phyloP scores from a whole-genome alignment of 768 basidiomycete species.

The Mycena metata region DNA sequence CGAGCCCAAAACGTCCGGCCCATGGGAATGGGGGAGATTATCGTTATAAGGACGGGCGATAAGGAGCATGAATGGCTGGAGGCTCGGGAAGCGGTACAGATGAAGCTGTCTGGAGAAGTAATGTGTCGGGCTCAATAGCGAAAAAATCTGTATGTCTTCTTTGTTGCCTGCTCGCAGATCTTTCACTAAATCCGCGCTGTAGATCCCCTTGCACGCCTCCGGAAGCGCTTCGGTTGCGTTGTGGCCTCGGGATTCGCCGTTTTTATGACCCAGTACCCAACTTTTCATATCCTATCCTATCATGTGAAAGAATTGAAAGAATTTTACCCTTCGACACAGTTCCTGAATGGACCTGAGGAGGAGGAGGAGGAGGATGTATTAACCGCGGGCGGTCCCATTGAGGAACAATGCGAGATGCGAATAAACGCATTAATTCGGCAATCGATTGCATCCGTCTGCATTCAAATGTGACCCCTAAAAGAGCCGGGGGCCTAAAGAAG shows the following conservation, averaged over 20 bases:
- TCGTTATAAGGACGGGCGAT: conserved; percentile 81
- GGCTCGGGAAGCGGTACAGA: conserved; percentile 89
- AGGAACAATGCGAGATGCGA: too few relatives aligned
- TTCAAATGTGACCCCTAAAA: too few relatives aligned
- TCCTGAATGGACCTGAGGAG: too few relatives aligned
- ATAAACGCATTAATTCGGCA: too few relatives aligned
- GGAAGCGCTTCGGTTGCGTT: conserved; percentile 35
- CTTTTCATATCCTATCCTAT: neutral
- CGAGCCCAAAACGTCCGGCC: conserved; percentile 86
- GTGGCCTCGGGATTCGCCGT: neutral
- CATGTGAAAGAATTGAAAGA: neutral
- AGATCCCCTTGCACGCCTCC: conserved; percentile 22
- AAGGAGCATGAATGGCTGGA: conserved; percentile 89
- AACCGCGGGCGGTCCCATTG: too few relatives aligned
- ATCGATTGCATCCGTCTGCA: too few relatives aligned
- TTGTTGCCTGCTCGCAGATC: neutral
- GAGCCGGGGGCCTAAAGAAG: too few relatives aligned
- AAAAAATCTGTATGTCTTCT: conserved; percentile 17
- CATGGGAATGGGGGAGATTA: conserved; percentile 93
- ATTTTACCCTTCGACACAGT: too few relatives aligned
- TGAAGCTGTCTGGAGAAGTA: conserved; percentile 87
- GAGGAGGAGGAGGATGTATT: too few relatives aligned
- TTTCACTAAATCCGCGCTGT: neutral
- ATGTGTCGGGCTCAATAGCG: conserved; percentile 78
- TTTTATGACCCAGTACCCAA: neutral